These are phyloP conservation scores for Avena eriantha DNA, from an alignment of 176 grass and related monocot species.

Conservation along the genomic window DNA sequence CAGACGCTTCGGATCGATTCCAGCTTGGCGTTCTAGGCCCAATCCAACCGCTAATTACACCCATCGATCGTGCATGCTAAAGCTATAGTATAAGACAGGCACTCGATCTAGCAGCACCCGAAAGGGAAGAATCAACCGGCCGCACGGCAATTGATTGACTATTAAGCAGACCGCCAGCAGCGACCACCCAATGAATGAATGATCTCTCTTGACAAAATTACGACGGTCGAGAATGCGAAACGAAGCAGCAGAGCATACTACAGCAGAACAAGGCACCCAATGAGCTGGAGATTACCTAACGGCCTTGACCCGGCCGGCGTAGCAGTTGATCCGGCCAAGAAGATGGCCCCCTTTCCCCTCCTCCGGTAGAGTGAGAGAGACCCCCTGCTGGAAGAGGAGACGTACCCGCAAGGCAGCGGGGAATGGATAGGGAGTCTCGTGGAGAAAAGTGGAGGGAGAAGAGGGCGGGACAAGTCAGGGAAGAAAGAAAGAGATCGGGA, in stretches of 20 bases:
- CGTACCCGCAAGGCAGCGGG: background rate
- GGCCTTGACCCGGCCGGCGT: background rate
- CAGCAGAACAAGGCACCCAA: background rate
- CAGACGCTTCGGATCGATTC: constrained; percentile 10
- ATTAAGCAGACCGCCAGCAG: background rate
- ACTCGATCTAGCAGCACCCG: background rate
- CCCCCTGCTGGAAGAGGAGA: background rate
- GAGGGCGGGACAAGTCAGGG: background rate
- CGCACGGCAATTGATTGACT: too few relatives aligned
- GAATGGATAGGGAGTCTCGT: too few relatives aligned
- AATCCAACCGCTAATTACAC: background rate
- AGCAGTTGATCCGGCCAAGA: background rate
- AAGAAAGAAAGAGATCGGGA: background rate
- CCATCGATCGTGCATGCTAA: background rate
- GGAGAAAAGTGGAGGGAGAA: background rate
- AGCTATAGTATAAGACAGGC: background rate
- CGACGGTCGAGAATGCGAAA: background rate
- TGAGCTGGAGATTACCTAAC: constrained; percentile 10
- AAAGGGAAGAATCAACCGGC: background rate
- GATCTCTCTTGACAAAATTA: background rate
- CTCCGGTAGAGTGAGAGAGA: background rate
- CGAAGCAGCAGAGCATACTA: background rate
- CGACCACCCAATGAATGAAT: background rate
- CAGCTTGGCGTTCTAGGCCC: background rate
- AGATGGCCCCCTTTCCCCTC: background rate